A percentile compares a stretch with the other conserved stretches of the same genome.
Evolutionary conservation across 169 alveolate species (phyloP).

Genomic region (Babesia bovis): DNA sequence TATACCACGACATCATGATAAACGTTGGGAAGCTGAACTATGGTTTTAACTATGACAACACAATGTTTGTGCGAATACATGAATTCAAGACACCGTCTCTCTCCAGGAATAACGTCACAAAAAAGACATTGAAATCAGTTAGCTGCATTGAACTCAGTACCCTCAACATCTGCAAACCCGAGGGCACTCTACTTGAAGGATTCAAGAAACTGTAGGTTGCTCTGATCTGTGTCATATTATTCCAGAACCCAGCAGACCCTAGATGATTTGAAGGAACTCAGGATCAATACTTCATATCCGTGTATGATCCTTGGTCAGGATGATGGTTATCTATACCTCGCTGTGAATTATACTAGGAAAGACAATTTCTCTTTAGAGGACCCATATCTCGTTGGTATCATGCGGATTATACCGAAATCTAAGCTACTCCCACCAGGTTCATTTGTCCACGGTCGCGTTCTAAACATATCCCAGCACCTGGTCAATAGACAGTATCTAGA

Average conservation of each 20-base stretch:
- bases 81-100: slow-evolving; percentile 18
- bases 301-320: slow-evolving; percentile 49
- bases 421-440: slow-evolving; percentile 24
- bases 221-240: neutral
- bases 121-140: neutral
- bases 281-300: slow-evolving; percentile 39
- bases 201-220: slow-evolving; percentile 32
- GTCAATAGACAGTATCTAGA: slow-evolving; percentile 22
- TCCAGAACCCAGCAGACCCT: slow-evolving; percentile 35
- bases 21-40: slow-evolving; percentile 57
- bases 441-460: slow-evolving; percentile 35
- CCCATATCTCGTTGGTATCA: slow-evolving; percentile 56
- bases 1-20: slow-evolving; percentile 23
- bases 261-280: slow-evolving; percentile 32
- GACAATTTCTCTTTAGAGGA: slow-evolving; percentile 42
- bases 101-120: neutral
- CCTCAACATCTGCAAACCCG: slow-evolving; percentile 51
- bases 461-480: slow-evolving; percentile 6
- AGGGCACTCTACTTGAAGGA: slow-evolving; percentile 6
- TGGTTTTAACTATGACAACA: slow-evolving; percentile 51
- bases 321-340: slow-evolving; percentile 57
- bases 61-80: slow-evolving; percentile 42
- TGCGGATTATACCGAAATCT: slow-evolving; percentile 48
- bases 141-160: slow-evolving; percentile 14
- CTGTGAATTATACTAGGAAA: slow-evolving; percentile 41